phyloP scores from a whole-genome alignment of 768 basidiomycete genomes.

The Sporobolomyces phaffii region DNA sequence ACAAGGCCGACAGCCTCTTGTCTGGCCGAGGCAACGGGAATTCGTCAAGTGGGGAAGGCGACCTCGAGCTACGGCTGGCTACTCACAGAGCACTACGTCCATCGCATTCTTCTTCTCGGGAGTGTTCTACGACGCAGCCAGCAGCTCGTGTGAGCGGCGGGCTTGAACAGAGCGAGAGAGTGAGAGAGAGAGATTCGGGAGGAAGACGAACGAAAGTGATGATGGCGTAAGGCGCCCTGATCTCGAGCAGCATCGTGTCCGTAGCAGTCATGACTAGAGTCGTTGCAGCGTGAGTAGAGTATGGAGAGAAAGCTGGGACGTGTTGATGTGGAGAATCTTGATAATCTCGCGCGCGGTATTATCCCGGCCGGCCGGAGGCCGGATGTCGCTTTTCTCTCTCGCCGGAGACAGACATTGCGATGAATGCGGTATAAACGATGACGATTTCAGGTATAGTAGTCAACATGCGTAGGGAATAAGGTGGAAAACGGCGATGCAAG shows the following conservation, averaged over 20 bases:
- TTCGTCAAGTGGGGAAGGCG: too few species aligned
- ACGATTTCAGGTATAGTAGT: too few species aligned
- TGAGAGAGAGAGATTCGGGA: not conserved
- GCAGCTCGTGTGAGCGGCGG: too few species aligned
- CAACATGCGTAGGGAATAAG: too few species aligned
- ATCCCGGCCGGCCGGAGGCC: too few species aligned
- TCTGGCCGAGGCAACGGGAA: not conserved
- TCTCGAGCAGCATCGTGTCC: conserved; percentile 21
- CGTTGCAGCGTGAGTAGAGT: not conserved
- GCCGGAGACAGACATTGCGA: too few species aligned
- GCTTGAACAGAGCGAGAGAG: not conserved
- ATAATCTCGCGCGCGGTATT: too few species aligned
- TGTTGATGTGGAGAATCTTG: not conserved
- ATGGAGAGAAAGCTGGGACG: not conserved
- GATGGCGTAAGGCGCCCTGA: conserved; percentile 26
- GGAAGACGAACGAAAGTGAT: conserved; percentile 20
- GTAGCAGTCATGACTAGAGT: not conserved
- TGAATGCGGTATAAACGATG: too few species aligned
- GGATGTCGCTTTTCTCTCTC: too few species aligned
- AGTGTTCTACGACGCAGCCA: too few species aligned
- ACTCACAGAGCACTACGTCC: conserved; percentile 13
- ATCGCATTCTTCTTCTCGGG: conserved; percentile 35
- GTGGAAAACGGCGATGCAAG: too few species aligned
- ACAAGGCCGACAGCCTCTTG: not conserved
- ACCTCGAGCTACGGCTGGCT: too few species aligned